phyloP scores from a whole-genome alignment of 2,329 filamentous ascomycete genomes.

The Rutstroemia sydowiana region DNA sequence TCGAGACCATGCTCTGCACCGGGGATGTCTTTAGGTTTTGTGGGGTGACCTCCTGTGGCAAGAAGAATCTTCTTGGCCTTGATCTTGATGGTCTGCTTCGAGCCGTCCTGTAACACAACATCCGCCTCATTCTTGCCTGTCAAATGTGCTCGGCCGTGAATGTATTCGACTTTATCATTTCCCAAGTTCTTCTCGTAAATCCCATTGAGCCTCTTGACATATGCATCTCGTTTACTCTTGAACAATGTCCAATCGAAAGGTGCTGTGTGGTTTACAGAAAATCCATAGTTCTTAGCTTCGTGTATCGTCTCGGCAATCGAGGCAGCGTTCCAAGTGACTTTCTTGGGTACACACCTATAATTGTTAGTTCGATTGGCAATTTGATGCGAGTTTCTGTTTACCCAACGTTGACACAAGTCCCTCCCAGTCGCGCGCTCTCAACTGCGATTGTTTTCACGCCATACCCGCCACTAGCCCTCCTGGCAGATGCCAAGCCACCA shows the following conservation, averaged over 20 bases:
- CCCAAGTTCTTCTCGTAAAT: slow-evolving; percentile 80
- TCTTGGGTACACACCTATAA: slow-evolving; percentile 76
- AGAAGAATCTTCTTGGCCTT: slow-evolving; percentile 80
- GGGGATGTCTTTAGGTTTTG: slow-evolving; percentile 52
- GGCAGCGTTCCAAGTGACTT: slow-evolving; percentile 80
- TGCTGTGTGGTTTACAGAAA: slow-evolving; percentile 60
- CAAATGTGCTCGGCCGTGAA: slow-evolving; percentile 68
- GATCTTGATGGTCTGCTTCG: slow-evolving; percentile 58
- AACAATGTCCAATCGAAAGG: slow-evolving; percentile 77
- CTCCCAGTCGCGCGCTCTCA: slow-evolving; percentile 68
- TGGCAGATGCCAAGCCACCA: slow-evolving; percentile 70
- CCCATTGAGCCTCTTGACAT: slow-evolving; percentile 73
- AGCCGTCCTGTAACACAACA: slow-evolving; percentile 63
- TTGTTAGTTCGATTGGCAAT: too few relatives aligned
- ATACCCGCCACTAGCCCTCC: slow-evolving; percentile 67
- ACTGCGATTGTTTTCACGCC: slow-evolving; percentile 73
- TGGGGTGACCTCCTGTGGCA: slow-evolving; percentile 70
- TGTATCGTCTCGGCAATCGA: slow-evolving; percentile 70
- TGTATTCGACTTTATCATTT: slow-evolving; percentile 79
- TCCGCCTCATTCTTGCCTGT: slow-evolving; percentile 66
- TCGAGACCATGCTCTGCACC: slow-evolving; percentile 70
- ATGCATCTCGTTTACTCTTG: slow-evolving; percentile 78
- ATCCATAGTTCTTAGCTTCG: slow-evolving; percentile 73
- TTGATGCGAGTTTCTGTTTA: too few relatives aligned
- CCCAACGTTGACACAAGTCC: slow-evolving; percentile 88